Conservation (phyloP, 2,329 filamentous ascomycete genomes). For the Paraphaeosphaeria sporulosa region DNA sequence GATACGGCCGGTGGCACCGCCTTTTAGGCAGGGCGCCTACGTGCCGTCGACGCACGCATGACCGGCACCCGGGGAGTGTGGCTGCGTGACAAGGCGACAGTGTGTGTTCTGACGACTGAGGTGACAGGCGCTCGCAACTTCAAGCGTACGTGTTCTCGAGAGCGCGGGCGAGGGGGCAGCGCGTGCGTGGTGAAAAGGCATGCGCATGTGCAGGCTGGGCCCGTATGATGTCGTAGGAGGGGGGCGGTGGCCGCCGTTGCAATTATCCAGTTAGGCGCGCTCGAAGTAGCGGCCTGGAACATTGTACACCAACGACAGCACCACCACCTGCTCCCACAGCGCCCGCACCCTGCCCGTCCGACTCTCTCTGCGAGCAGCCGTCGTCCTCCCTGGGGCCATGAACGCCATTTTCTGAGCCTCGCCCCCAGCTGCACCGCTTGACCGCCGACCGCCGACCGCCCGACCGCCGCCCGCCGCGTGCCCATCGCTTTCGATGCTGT, state of each 20-base stretch:
- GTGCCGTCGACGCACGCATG: background rate
- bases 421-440: constrained; percentile 16
- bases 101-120: too few relatives aligned
- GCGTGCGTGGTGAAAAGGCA: constrained; percentile 2
- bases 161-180: background rate
- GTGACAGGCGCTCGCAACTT: too few relatives aligned
- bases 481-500: constrained; percentile 18
- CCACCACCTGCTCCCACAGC: background rate
- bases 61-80: background rate
- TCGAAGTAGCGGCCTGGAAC: background rate
- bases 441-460: constrained; percentile 15
- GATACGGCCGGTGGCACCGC: constrained; percentile 5
- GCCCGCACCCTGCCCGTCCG: background rate
- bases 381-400: constrained; percentile 18
- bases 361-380: constrained; percentile 15
- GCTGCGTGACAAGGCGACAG: background rate
- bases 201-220: background rate
- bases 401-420: constrained; percentile 16
- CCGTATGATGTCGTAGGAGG: constrained; percentile 8
- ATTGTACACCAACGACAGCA: background rate
- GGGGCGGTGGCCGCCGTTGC: background rate
- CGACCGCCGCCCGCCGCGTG: constrained; percentile 18
- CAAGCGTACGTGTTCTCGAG: background rate
- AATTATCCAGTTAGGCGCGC: constrained; percentile 5
- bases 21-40: constrained; percentile 15